phyloP scores from a whole-genome alignment of 306 rosid genomes.

The Neltuma alba region DNA sequence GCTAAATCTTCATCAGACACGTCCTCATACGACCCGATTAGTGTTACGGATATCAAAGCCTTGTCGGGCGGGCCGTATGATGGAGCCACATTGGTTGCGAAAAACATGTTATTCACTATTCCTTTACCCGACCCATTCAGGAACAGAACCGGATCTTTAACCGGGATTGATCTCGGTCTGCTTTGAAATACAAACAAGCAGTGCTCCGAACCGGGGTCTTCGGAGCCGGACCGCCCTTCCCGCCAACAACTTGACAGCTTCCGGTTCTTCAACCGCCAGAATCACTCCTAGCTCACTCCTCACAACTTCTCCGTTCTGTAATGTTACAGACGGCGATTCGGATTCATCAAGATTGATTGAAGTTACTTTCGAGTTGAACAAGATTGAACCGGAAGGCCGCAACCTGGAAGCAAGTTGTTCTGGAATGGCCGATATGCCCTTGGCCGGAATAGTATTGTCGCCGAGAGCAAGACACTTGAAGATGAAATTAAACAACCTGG shows the following conservation, averaged over 20 bases:
- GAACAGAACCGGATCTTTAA: constrained; percentile 58
- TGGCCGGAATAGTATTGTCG: constrained; percentile 82
- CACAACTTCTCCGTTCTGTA: constrained; percentile 64
- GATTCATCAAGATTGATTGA: constrained; percentile 45
- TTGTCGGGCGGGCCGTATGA: constrained; percentile 69
- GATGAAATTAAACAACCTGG: constrained; percentile 76
- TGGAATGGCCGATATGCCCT: constrained; percentile 76
- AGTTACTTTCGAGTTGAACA: constrained; percentile 54
- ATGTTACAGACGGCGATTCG: constrained; percentile 48
- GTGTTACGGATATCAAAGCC: constrained; percentile 65
- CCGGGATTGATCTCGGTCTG: constrained; percentile 55
- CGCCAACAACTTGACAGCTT: constrained; percentile 45
- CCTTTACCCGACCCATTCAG: constrained; percentile 86
- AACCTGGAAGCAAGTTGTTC: constrained; percentile 64
- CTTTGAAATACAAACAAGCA: constrained; percentile 63
- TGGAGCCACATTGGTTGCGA: constrained; percentile 80
- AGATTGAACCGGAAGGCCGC: constrained; percentile 57
- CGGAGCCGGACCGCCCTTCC: constrained; percentile 38
- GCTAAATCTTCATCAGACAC: constrained; percentile 49
- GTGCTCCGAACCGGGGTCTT: constrained; percentile 73
- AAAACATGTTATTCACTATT: constrained; percentile 88
- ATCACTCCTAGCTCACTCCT: constrained; percentile 73
- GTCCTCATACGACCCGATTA: constrained; percentile 58
- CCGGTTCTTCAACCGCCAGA: constrained; percentile 77
- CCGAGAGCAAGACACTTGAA: constrained; percentile 94